These are phyloP conservation scores for Elasticomyces elasticus DNA, from an alignment of 495 filamentous ascomycete genomes.

Conservation along the genomic window DNA sequence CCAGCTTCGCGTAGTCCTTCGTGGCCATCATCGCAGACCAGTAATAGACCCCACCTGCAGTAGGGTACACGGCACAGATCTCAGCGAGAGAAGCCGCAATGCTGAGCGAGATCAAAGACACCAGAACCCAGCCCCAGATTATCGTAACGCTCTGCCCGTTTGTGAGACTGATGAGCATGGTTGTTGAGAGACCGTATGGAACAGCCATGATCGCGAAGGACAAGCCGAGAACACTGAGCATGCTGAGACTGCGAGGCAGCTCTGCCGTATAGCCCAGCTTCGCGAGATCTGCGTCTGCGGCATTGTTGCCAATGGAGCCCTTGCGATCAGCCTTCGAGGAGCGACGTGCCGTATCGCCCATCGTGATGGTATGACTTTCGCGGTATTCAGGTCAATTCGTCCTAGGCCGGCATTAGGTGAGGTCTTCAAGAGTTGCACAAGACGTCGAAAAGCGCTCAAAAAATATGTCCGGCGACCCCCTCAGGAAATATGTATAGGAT, in stretches of 20 bases:
- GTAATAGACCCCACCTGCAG: conserved; percentile 43
- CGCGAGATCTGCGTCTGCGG: conserved; percentile 28
- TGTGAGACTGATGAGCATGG: conserved; percentile 56
- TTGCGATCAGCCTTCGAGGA: neutral
- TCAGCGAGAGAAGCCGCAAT: conserved; percentile 39
- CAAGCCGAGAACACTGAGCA: conserved; percentile 29
- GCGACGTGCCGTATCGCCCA: neutral
- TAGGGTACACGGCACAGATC: conserved; percentile 40
- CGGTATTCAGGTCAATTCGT: too few species aligned
- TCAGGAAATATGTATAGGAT: too few species aligned
- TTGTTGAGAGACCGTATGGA: conserved; percentile 61
- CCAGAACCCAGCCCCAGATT: conserved; percentile 39
- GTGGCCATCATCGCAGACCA: conserved; percentile 43
- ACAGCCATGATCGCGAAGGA: conserved; percentile 51
- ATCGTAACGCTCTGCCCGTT: conserved; percentile 50
- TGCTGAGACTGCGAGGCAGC: conserved; percentile 29
- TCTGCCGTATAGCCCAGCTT: conserved; percentile 30
- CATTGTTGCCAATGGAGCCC: conserved; percentile 3
- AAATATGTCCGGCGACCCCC: too few species aligned
- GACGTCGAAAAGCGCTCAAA: too few species aligned
- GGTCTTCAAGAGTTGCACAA: too few species aligned
- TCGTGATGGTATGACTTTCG: neutral
- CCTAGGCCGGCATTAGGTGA: too few species aligned
- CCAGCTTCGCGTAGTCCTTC: conserved; percentile 37
- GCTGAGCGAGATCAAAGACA: conserved; percentile 34